A percentile compares a stretch with the other conserved stretches of the same genome.
These are phyloP conservation scores for Suillus plorans DNA, from an alignment of 768 basidiomycete genomes.

Conservation along the genomic window DNA sequence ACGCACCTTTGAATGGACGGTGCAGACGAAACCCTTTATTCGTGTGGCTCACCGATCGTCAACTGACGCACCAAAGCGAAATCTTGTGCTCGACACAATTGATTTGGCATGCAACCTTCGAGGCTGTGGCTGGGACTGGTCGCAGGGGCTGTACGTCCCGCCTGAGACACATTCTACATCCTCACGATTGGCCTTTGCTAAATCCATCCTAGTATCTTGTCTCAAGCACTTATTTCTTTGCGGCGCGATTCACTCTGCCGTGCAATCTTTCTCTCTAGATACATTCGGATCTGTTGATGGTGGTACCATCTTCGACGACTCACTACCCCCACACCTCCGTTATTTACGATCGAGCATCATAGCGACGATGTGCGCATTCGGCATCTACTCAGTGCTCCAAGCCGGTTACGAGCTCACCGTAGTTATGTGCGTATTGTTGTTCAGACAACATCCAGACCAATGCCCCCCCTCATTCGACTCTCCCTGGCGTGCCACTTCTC, in stretches of 20 bases:
- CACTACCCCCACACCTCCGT: conserved; percentile 24
- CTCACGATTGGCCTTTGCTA: conserved; percentile 38
- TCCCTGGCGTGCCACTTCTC: conserved; percentile 37
- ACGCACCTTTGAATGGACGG: conserved; percentile 21
- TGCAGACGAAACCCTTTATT: conserved; percentile 12
- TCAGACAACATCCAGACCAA: conserved; percentile 26
- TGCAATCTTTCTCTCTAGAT: conserved; percentile 46
- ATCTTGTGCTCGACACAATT: conserved; percentile 35
- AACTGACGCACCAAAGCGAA: neutral
- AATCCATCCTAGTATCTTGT: conserved; percentile 33
- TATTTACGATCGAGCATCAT: conserved; percentile 43
- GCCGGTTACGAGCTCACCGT: conserved; percentile 26
- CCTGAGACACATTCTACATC: conserved; percentile 40
- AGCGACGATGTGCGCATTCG: conserved; percentile 41
- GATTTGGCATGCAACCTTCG: conserved; percentile 54
- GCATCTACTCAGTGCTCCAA: conserved; percentile 46
- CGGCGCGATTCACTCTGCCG: conserved; percentile 44
- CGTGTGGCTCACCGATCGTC: conserved; percentile 9
- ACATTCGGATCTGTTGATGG: conserved; percentile 26
- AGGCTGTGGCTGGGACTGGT: conserved; percentile 65
- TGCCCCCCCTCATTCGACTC: conserved; percentile 35
- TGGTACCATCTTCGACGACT: conserved; percentile 33
- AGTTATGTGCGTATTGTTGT: conserved; percentile 22
- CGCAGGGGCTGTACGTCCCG: conserved; percentile 29
- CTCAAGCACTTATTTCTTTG: conserved; percentile 38